Evolutionary conservation across 371 early-diverging fungal genomes (phyloP), one percentile per base, ranked within the genome.

Genomic region (Batrachochytrium dendrobatidis): DNA sequence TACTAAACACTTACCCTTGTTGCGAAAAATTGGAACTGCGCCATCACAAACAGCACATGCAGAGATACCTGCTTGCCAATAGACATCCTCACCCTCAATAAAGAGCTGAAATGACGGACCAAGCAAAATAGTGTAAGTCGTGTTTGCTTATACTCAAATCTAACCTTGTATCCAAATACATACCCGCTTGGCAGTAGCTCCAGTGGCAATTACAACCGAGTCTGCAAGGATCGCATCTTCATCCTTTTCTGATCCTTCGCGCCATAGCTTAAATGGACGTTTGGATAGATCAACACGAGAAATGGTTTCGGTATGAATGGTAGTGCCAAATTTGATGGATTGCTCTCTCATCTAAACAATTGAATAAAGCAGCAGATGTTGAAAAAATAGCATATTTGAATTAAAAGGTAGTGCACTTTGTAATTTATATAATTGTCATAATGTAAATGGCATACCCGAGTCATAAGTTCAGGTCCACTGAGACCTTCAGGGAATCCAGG

Each of bases 11-110:
- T 59, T 34, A 60, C 60, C 88, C 82, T 95, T 92, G 77, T 94
- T 87, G 60, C 90, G 86, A 81, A 94, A 97, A 62, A 98, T 92
- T 31, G 97, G 97, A 20, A 89, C 91, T 60, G 95, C 96, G 18
- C 89, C 99, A 75, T 99, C 99, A 83, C 99, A 99, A 34, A 98
- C 98, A 45, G 99, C 99, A 74, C 99, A 99, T 22, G 99, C 98
- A 59, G 94, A 93, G 71, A 99, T 96, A 69, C 99, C 99, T 29
- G 85, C 82, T 69, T 92, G 89, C 95, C 95, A 95, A 79, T 84
- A 90, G 56, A 67, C 76, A 43, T 89, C 90, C 66, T 92, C 93
- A 39, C 89, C 88, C 15, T 73, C 61, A 53, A 77, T 68, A 63
- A 63, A 20, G 43, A 77, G 56, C 69, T 70, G 32, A 2, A 50